A percentile compares a stretch with the other conserved stretches of the same genome.
phyloP scores from a whole-genome alignment of 192 early-diverging fungal species.

The Thoreauomyces humboldtii region DNA sequence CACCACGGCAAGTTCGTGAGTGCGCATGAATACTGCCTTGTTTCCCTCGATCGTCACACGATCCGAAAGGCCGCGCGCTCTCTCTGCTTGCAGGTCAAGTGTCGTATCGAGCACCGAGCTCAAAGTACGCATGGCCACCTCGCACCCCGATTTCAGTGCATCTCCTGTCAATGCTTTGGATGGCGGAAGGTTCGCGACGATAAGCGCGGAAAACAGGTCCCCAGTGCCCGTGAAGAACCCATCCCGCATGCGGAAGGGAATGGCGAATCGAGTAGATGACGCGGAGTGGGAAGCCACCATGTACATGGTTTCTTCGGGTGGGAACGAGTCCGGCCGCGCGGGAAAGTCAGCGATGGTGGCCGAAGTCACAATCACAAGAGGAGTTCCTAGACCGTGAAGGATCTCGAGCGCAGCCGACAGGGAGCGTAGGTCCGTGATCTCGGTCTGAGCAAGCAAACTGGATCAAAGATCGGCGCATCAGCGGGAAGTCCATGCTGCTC shows the following conservation, averaged over 20 bases:
- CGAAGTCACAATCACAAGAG: slow-evolving; percentile 79
- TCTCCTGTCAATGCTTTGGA: too few relatives aligned
- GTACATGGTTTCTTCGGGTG: neutral
- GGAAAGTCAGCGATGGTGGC: slow-evolving; percentile 37
- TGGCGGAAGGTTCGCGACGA: too few relatives aligned
- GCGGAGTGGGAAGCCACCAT: slow-evolving; percentile 13
- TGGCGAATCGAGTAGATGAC: slow-evolving; percentile 44
- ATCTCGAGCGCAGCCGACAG: slow-evolving; percentile 49
- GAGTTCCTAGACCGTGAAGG: slow-evolving; percentile 66
- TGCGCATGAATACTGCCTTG: too few relatives aligned
- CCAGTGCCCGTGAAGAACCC: slow-evolving; percentile 92
- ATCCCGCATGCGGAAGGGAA: slow-evolving; percentile 70
- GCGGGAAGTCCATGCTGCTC: slow-evolving; percentile 5
- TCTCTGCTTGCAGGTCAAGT: too few relatives aligned
- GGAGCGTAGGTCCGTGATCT: slow-evolving; percentile 42
- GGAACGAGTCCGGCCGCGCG: neutral
- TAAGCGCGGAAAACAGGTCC: slow-evolving; percentile 82
- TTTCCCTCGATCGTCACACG: too few relatives aligned
- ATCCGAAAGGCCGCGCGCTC: too few relatives aligned
- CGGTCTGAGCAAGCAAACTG: slow-evolving; percentile 61
- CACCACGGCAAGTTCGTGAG: too few relatives aligned
- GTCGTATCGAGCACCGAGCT: too few relatives aligned
- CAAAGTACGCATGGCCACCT: too few relatives aligned
- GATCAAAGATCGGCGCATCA: neutral
- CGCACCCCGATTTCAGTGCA: too few relatives aligned